phyloP scores from a whole-genome alignment of 2,329 filamentous ascomycete species.

The Penicillium brevicompactum region DNA sequence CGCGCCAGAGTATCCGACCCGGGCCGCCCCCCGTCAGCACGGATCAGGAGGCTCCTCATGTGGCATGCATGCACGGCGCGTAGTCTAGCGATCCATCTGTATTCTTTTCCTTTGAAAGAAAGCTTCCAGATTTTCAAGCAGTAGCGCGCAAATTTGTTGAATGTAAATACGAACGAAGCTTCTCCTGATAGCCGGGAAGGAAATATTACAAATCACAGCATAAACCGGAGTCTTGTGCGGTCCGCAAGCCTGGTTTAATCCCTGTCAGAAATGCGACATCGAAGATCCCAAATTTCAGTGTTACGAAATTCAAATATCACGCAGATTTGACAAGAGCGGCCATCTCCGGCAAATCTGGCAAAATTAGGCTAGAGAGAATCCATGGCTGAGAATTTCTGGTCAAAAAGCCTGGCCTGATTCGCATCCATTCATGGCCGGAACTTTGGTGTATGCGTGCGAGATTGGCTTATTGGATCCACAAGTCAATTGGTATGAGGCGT shows the following conservation, averaged over 20 bases:
- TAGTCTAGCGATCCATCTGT: background rate
- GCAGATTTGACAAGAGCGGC: too few relatives aligned
- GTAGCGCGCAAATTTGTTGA: too few relatives aligned
- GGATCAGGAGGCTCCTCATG: background rate
- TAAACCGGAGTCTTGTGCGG: background rate
- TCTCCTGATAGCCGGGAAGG: background rate
- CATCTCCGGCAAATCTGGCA: too few relatives aligned
- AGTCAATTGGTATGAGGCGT: background rate
- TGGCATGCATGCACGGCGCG: background rate
- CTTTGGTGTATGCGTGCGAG: too few relatives aligned
- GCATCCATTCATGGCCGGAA: background rate
- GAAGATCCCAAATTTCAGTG: background rate
- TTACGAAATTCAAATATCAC: too few relatives aligned
- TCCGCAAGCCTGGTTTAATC: background rate
- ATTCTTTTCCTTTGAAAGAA: background rate
- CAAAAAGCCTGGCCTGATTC: background rate
- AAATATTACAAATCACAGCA: background rate
- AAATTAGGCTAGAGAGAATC: background rate
- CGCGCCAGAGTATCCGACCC: background rate
- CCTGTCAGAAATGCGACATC: background rate
- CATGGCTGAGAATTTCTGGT: background rate
- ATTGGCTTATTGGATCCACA: background rate
- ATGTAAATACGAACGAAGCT: background rate
- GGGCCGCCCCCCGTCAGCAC: background rate
- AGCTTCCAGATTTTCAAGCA: too few relatives aligned